Evolutionary conservation across 2,329 filamentous ascomycete genomes (phyloP).

Genomic region (Leptographium procerum): DNA sequence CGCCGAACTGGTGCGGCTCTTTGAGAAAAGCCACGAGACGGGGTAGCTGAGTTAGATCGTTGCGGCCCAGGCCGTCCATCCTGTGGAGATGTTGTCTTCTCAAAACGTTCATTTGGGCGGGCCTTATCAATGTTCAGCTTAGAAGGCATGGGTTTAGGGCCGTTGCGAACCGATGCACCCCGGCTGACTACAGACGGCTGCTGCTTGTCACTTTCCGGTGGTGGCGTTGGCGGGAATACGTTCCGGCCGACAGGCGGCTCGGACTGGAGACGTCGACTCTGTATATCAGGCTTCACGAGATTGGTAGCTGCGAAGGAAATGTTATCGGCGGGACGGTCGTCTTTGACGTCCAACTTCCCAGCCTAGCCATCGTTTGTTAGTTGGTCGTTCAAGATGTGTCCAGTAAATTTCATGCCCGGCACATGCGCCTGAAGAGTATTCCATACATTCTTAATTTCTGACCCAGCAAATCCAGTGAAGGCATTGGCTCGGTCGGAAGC

Average conservation of each 20-base stretch:
- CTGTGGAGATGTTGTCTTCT: constrained; percentile 38
- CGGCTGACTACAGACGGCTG: constrained; percentile 29
- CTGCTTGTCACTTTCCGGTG: constrained; percentile 71
- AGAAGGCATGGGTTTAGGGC: constrained; percentile 47
- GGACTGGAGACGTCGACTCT: constrained; percentile 72
- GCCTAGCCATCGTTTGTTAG: constrained; percentile 25
- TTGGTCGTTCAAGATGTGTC: neutral
- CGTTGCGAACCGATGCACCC: constrained; percentile 49
- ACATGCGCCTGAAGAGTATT: neutral
- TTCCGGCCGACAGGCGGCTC: constrained; percentile 70
- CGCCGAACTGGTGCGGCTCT: constrained; percentile 22
- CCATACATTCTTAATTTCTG: constrained; percentile 61
- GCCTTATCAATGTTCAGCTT: constrained; percentile 52
- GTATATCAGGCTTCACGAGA: constrained; percentile 75
- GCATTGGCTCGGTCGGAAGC: constrained; percentile 71
- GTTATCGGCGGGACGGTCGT: constrained; percentile 73
- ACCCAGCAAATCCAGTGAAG: constrained; percentile 71
- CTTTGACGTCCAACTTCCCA: constrained; percentile 45
- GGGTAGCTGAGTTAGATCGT: constrained; percentile 33
- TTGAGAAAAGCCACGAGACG: constrained; percentile 31
- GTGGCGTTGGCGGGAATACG: constrained; percentile 95
- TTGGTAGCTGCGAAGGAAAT: constrained; percentile 90
- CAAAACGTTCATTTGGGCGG: constrained; percentile 40
- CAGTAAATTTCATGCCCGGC: no score
- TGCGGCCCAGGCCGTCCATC: constrained; percentile 23